phyloP scores from a whole-genome alignment of 345 rosid species.

The Adansonia digitata region DNA sequence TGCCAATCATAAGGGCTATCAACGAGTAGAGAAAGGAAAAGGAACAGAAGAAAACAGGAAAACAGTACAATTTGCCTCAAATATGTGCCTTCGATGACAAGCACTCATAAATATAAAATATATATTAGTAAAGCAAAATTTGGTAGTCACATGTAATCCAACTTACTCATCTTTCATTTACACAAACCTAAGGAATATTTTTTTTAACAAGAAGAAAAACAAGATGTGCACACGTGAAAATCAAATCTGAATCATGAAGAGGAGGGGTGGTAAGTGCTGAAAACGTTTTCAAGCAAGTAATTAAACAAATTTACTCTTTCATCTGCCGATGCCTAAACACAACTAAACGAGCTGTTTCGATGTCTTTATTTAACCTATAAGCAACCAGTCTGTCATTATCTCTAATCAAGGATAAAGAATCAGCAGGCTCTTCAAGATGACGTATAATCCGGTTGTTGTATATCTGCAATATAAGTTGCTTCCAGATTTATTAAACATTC shows the following conservation, averaged over 20 bases:
- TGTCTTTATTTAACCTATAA: constrained; percentile 60
- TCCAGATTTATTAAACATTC: constrained; percentile 14
- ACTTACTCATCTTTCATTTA: too few species aligned
- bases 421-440: constrained; percentile 75
- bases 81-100: too few species aligned
- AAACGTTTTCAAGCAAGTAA: constrained; percentile 14
- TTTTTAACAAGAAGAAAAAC: background rate
- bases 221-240: background rate
- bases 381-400: constrained; percentile 85
- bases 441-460: constrained; percentile 77
- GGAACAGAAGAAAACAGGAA: background rate
- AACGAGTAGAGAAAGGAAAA: background rate
- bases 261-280: background rate
- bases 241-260: background rate
- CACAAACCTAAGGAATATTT: background rate
- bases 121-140: too few species aligned
- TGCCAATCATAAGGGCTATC: background rate
- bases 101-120: too few species aligned
- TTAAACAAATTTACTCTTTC: constrained; percentile 68
- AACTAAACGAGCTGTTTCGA: constrained; percentile 44
- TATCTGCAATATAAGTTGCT: constrained; percentile 46
- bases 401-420: constrained; percentile 77
- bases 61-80: background rate
- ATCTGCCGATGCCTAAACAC: constrained; percentile 75
- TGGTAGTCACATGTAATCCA: too few species aligned